Percentiles rank a stretch among this genome's conserved stretches.
Evolutionary conservation across 2,329 filamentous ascomycete genomes (phyloP).

Genomic region (Byssothecium circinans): DNA sequence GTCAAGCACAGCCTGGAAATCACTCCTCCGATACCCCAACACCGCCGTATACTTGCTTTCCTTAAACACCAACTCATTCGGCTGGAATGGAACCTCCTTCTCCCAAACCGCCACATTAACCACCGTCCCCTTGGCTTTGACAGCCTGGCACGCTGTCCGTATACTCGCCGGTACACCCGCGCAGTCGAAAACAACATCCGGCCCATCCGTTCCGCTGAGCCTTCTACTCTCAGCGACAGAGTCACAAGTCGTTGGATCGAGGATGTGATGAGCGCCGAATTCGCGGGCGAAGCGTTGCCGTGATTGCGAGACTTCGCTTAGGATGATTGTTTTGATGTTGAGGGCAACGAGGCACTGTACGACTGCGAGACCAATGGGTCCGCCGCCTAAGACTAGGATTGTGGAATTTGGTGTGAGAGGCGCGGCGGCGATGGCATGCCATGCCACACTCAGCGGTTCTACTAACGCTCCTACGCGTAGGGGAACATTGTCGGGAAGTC

Average conservation of each 20-base stretch:
- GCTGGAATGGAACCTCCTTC: slow-evolving; percentile 55
- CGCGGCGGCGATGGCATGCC: slow-evolving; percentile 61
- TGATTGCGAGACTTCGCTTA: slow-evolving; percentile 57
- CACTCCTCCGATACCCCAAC: slow-evolving; percentile 54
- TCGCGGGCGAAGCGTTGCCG: slow-evolving; percentile 55
- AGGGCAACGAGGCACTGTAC: slow-evolving; percentile 60
- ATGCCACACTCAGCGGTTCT: slow-evolving; percentile 65
- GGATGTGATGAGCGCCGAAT: slow-evolving; percentile 59
- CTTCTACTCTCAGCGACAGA: slow-evolving; percentile 50
- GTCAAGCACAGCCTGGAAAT: slow-evolving; percentile 61
- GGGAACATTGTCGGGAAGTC: slow-evolving; percentile 55
- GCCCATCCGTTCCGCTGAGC: slow-evolving; percentile 54
- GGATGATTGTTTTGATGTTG: slow-evolving; percentile 58
- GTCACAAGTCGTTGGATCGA: slow-evolving; percentile 57
- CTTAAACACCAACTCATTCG: slow-evolving; percentile 57
- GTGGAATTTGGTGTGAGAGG: slow-evolving; percentile 51
- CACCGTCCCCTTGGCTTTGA: slow-evolving; percentile 58
- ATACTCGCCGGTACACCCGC: slow-evolving; percentile 59
- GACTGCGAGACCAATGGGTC: slow-evolving; percentile 64
- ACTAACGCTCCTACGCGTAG: slow-evolving; percentile 61
- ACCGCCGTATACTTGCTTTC: slow-evolving; percentile 57
- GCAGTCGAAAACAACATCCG: slow-evolving; percentile 64
- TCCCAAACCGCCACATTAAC: slow-evolving; percentile 70
- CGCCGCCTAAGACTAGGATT: slow-evolving; percentile 61
- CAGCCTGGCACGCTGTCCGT: slow-evolving; percentile 49